A percentile compares a stretch with the other conserved stretches of the same genome.
phyloP scores from a whole-genome alignment of 257 asterid species.

The Solanum ossicruentum region DNA sequence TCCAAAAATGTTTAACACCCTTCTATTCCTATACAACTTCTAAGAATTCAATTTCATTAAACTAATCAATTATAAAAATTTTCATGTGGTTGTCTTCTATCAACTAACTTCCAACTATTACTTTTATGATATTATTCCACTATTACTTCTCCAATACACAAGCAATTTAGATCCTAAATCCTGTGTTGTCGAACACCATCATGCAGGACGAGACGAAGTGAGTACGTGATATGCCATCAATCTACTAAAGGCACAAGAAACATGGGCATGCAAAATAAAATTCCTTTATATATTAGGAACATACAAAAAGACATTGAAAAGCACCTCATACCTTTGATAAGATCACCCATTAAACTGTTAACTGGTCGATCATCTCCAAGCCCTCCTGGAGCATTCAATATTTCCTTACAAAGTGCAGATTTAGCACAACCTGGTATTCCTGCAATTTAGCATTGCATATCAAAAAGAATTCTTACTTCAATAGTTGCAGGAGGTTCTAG shows the following conservation, averaged over 20 bases:
- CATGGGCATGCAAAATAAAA: not conserved
- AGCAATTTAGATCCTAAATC: not conserved
- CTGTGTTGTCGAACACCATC: not conserved
- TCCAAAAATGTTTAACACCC: not conserved
- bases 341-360: constrained; percentile 92
- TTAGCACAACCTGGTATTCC: constrained; percentile 99
- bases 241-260: not conserved
- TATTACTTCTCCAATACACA: not conserved
- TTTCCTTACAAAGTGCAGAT: constrained; percentile 91
- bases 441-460: constrained; percentile 12
- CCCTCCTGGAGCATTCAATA: constrained; percentile 47
- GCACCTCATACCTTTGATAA: constrained; percentile 58
- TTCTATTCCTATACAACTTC: not conserved
- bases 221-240: not conserved
- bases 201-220: not conserved
- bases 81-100: not conserved
- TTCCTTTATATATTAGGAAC: not conserved
- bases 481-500: not conserved
- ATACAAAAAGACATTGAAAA: not conserved
- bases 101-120: not conserved
- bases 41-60: not conserved
- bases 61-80: not conserved
- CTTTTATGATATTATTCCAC: not conserved
- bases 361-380: constrained; percentile 93
- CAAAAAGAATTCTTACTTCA: constrained; percentile 9